Evolutionary conservation across 1,284 basidiomycete species (phyloP).

Genomic region (Athelia psychrophila): DNA sequence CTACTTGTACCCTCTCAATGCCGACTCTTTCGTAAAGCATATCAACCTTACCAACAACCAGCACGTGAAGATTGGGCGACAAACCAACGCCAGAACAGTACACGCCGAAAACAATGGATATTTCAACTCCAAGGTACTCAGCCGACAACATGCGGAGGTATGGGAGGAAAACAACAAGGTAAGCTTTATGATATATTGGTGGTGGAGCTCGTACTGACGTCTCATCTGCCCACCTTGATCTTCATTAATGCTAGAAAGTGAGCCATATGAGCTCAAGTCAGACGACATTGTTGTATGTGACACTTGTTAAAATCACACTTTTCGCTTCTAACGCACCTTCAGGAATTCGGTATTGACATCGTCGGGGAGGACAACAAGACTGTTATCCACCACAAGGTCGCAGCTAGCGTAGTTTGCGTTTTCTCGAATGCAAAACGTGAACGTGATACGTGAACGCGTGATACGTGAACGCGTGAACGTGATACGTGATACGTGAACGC

Average conservation of each 20-base stretch:
- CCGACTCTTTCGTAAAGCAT: slow-evolving; percentile 95
- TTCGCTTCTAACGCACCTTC: slow-evolving; percentile 6
- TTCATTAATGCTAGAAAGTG: slow-evolving; percentile 95
- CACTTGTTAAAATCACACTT: slow-evolving; percentile 15
- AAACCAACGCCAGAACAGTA: slow-evolving; percentile 95
- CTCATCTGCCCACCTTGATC: slow-evolving; percentile 61
- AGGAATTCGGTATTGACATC: slow-evolving; percentile 99
- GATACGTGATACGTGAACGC: too few relatives aligned
- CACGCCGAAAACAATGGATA: slow-evolving; percentile 95
- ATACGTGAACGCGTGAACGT: too few relatives aligned
- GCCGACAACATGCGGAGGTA: slow-evolving; percentile 95
- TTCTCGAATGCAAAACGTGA: too few relatives aligned
- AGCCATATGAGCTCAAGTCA: slow-evolving; percentile 91
- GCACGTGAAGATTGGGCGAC: slow-evolving; percentile 94
- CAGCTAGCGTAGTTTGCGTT: slow-evolving; percentile 89
- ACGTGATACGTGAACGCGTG: too few relatives aligned
- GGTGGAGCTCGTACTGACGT: slow-evolving; percentile 2
- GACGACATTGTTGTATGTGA: slow-evolving; percentile 85
- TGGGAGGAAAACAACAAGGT: slow-evolving; percentile 94
- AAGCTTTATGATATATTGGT: slow-evolving; percentile 13
- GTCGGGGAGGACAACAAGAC: slow-evolving; percentile 98
- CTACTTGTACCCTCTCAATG: slow-evolving; percentile 94
- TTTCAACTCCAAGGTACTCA: slow-evolving; percentile 97
- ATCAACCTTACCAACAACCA: slow-evolving; percentile 77
- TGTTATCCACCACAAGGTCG: slow-evolving; percentile 97